Evolutionary conservation across 1,139 yeast species (phyloP), one percentile per base, ranked within the genome.

Genomic region (Candida sp.): DNA sequence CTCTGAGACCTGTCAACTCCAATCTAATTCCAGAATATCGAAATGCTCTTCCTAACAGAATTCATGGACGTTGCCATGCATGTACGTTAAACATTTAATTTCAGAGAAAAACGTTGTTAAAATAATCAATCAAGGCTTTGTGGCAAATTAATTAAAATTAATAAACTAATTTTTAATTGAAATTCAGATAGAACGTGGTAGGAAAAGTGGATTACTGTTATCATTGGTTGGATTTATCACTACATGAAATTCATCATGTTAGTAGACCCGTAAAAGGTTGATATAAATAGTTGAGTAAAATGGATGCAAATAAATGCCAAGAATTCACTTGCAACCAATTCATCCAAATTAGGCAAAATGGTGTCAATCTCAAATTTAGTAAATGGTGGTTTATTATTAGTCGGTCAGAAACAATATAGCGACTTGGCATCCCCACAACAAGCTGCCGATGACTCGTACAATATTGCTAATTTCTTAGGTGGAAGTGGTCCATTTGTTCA

Each of bases 401-500:
- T 60, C 3, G 52, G 57, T 23, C 59, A 56, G 35, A 47, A 45
- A 27, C 57, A 56, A 36, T 60, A 52, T 52, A 52, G 59, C 43
- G 53, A 56, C 36, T 60, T 62, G 2, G 62, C 66, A 15, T 45
- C 56, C 12, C 65, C 66, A 1, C 57, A 58, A 22, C 69, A 63
- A 44, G 65, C 67, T 4, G 46, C 65, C 4, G 55, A 54, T 21
- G 67, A 64, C 27, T 64, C 62, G 38, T 66, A 60, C 57, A 70
- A 69, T 45, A 57, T 71, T 33, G 54, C 69, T 41, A 61, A 66
- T 25, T 67, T 60, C 52, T 59, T 73, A 51, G 75, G 72, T 5
- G 73, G 73, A 5, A 51, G 68, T 12, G 74, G 68, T 2, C 78
- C 78, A 2, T 73, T 70, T 48, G 54, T 68, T 32, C 69, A 67